A percentile compares a stretch with the other conserved stretches of the same genome.
These are phyloP conservation scores for Hypoxylon subgilvum DNA, from an alignment of 495 filamentous ascomycete genomes.

Conservation along the genomic window DNA sequence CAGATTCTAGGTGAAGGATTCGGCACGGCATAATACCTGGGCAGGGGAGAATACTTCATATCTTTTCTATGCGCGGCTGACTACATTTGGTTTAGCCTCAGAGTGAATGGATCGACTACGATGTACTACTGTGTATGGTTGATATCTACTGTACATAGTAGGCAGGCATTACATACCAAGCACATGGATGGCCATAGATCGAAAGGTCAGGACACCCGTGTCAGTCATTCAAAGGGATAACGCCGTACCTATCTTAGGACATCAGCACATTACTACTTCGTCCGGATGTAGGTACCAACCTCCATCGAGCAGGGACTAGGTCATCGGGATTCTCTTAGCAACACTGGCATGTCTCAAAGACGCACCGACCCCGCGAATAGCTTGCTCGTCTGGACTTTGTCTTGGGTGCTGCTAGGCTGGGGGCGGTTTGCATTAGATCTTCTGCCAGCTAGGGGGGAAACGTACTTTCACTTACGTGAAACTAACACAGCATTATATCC, in stretches of 20 bases:
- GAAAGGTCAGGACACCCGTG: neutral
- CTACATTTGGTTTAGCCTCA: too few species aligned
- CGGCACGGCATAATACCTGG: conserved; percentile 9
- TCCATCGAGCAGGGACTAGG: conserved; percentile 21
- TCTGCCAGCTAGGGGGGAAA: neutral
- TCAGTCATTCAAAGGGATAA: conserved; percentile 9
- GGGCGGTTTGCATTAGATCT: conserved; percentile 11
- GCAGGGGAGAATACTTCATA: too few species aligned
- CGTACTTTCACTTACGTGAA: conserved; percentile 23
- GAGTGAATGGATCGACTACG: too few species aligned
- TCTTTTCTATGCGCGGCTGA: too few species aligned
- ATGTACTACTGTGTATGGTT: too few species aligned
- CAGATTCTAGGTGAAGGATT: neutral
- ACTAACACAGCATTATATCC: conserved; percentile 6
- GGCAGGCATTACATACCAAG: too few species aligned
- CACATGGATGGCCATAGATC: conserved; percentile 7
- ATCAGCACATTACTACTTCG: conserved; percentile 4
- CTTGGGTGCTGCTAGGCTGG: conserved; percentile 2
- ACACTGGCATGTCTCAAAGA: conserved; percentile 27
- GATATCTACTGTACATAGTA: too few species aligned
- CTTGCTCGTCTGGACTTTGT: conserved; percentile 1
- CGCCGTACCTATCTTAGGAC: too few species aligned
- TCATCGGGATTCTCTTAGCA: conserved; percentile 23
- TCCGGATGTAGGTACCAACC: conserved; percentile 6
- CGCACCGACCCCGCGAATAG: conserved; percentile 18